phyloP scores from a whole-genome alignment of 306 rosid genomes.

The Mucuna pruriens region DNA sequence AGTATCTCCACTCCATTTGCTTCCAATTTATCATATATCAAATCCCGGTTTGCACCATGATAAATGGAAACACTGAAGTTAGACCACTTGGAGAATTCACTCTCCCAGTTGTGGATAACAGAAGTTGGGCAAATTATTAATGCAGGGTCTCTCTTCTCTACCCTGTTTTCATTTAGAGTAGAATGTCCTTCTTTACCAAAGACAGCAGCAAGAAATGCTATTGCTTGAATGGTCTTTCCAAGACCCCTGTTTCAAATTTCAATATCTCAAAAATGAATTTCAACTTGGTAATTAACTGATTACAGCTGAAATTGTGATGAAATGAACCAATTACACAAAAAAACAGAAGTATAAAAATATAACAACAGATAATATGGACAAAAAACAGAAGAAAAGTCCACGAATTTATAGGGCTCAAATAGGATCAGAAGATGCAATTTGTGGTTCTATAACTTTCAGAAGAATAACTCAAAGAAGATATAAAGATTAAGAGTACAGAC shows the following conservation, averaged over 20 bases:
- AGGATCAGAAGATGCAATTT: slow-evolving; percentile 2
- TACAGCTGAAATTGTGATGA: background rate
- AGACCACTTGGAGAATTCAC: slow-evolving; percentile 90
- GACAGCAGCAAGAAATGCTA: slow-evolving; percentile 92
- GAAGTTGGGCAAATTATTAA: slow-evolving; percentile 88
- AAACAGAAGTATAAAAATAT: background rate
- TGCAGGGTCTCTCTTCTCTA: slow-evolving; percentile 63
- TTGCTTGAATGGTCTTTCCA: slow-evolving; percentile 93
- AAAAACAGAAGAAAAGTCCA: slow-evolving; percentile 14
- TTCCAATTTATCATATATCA: slow-evolving; percentile 69
- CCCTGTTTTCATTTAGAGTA: slow-evolving; percentile 36
- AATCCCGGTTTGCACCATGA: slow-evolving; percentile 85
- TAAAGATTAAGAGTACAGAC: slow-evolving; percentile 11
- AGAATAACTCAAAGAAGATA: background rate
- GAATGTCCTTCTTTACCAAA: slow-evolving; percentile 70
- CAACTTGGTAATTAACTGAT: slow-evolving; percentile 1
- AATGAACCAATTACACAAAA: background rate
- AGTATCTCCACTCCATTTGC: slow-evolving; percentile 71
- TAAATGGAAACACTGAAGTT: slow-evolving; percentile 76
- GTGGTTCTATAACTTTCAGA: slow-evolving; percentile 2
- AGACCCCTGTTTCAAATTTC: slow-evolving; percentile 84
- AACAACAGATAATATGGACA: slow-evolving; percentile 15
- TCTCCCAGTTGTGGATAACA: slow-evolving; percentile 91
- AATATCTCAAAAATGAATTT: slow-evolving; percentile 40
- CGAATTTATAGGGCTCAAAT: background rate